Evolutionary conservation across 495 filamentous ascomycete species (phyloP), one percentile per base, ranked within the genome.

Genomic region (Hyaloscypha variabilis): DNA sequence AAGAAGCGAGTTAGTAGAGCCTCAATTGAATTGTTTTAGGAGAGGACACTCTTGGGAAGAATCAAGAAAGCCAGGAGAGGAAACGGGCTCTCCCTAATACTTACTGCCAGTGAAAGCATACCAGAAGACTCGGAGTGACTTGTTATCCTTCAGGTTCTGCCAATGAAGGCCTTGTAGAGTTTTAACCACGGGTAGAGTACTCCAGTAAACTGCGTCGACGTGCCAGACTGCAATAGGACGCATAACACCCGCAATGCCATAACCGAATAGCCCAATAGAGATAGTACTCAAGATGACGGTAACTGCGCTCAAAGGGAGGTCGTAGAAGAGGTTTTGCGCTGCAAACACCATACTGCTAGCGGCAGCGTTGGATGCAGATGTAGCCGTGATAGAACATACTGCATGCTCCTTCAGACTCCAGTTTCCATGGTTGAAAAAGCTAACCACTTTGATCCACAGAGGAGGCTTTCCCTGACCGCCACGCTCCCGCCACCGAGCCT

Each of bases 401-500:
- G 87, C 82, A 77, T 93, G 90, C 72, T 91, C 89, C 71, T 93
- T 93, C 73, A 91, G 84, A 73, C 90, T 91, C 77, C 92, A 93
- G 34, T 85, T 87, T 19, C 90, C 87, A 14, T 87, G 87, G 65
- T 91, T 5, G 80, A 75, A 10, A 75, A 78, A 79, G 23, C 65
- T 70, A 2, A 73, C 64, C 52, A 79, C 42, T n/a, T 30, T 39
- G 10, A 76, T 75, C 57, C 63, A 66, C 17, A 67, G 65, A 17
- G 79, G 79, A 51, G 28, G 21, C 3, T 52, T 91, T 36, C 63
- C 63, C 26, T 60, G 34, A 23, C 50, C 50, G 19, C 63, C 63
- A 36, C 53, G 51, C 23, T 36, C 63, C 46, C 63, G 59, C 63
- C 63, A 65, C 36, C 55, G 3, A 34, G 63, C 63, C 63, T 65